Percentiles rank a stretch among this genome's conserved stretches.
Conservation (phyloP, 352 stramenopile genomes). For the Phytophthora brassicae region DNA sequence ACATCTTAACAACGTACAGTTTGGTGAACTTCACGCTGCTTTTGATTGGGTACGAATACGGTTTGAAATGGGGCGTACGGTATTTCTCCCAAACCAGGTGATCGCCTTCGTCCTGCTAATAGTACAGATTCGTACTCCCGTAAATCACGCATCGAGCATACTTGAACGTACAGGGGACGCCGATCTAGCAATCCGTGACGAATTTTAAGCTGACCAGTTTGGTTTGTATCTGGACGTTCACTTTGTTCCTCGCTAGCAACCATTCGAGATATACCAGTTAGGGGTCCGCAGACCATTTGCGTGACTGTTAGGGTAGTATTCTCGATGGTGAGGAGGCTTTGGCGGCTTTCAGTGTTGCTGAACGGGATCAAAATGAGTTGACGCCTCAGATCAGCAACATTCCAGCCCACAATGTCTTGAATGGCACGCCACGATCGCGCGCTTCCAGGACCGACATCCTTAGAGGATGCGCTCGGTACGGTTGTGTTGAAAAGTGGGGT, state of each 20-base stretch:
- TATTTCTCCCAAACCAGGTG: not conserved
- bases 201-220: conserved; percentile 5
- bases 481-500: conserved; percentile 7
- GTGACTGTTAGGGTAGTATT: conserved; percentile 38
- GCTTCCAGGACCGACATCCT: not conserved
- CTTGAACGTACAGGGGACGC: conserved; percentile 11
- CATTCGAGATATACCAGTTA: conserved; percentile 3
- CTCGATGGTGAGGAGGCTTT: conserved; percentile 32
- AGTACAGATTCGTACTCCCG: not conserved
- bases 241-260: not conserved
- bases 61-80: conserved; percentile 12
- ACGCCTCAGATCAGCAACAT: conserved; percentile 22
- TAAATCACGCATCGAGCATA: conserved; percentile 4
- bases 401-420: conserved; percentile 35
- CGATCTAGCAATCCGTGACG: conserved; percentile 3
- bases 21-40: conserved; percentile 4
- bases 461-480: not conserved
- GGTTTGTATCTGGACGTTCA: not conserved
- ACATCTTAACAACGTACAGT: conserved; percentile 14
- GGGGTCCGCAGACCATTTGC: conserved; percentile 46
- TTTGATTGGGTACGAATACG: conserved; percentile 4
- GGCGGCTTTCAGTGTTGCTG: conserved; percentile 9
- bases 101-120: not conserved
- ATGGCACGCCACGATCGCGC: conserved; percentile 18
- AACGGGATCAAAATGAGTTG: conserved; percentile 32